These are phyloP conservation scores for Discostella stelligeroides DNA, from an alignment of 108 stramenopile genomes.

Conservation along the genomic window DNA sequence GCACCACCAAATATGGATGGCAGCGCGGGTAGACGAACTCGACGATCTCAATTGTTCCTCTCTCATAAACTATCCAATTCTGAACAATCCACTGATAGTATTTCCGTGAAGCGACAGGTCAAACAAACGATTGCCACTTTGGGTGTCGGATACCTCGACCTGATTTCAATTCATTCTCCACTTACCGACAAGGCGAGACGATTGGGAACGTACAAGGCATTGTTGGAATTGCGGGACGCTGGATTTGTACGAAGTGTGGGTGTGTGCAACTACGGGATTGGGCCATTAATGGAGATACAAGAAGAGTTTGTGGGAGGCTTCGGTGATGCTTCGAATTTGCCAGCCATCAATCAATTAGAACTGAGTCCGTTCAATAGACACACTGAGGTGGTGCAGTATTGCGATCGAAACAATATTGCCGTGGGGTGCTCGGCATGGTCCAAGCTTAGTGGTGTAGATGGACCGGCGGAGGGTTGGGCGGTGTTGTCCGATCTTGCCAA, in stretches of 20 bases:
- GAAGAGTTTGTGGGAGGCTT: conserved; percentile 10
- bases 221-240: conserved; percentile 58
- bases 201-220: conserved; percentile 57
- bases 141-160: conserved; percentile 59
- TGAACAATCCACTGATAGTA: conserved; percentile 64
- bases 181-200: conserved; percentile 55
- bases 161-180: conserved; percentile 76
- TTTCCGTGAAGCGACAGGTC: conserved; percentile 41
- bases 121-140: conserved; percentile 34
- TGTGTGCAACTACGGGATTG: conserved; percentile 78
- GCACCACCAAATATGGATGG: conserved; percentile 37
- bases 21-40: conserved; percentile 23
- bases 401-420: conserved; percentile 45
- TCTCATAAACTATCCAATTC: conserved; percentile 77
- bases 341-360: conserved; percentile 73
- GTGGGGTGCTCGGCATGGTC: conserved; percentile 75
- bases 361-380: conserved; percentile 79
- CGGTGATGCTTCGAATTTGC: conserved; percentile 40
- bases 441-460: conserved; percentile 62
- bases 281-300: conserved; percentile 62
- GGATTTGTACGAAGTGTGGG: conserved; percentile 65
- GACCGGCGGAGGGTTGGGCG: conserved; percentile 65
- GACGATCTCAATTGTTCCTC: conserved; percentile 60
- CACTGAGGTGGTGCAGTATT: conserved; percentile 57
- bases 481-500: conserved; percentile 58